Base-by-base conservation (phyloP, 768 basidiomycete species). In the Lentinula aciculospora region DNA sequence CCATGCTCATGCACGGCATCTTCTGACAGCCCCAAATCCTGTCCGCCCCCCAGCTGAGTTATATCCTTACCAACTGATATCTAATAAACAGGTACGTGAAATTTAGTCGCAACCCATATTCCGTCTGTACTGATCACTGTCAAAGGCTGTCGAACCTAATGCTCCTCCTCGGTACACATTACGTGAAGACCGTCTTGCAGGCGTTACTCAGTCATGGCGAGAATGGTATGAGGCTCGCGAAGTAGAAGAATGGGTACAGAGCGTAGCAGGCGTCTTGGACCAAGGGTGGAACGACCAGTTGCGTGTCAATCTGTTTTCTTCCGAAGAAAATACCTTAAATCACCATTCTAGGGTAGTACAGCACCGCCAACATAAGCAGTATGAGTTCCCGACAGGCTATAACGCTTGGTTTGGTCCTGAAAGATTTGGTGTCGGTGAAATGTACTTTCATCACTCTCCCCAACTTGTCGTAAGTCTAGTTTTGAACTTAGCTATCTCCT, bases 371-470 rank as follows among this genome's bases (percentile, higher is more conserved):
- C 69, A 76, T 39, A 81, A 81, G 61, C 87, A 82, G 62, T 98
- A 96, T 73, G 97, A 99, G 73, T 98, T 99, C 74, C 92, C 97
- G 0, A 93, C 92, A 32, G 97, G 97, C 1, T 98, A 85, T 74
- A 92, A 86, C 66, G 78, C 83, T 9, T 85, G 84, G 65, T 97
- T 94, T 71, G 89, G 88, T 0, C 65, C 80, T 8, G 92, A 98
- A 66, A 83, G 96, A 32, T 91, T 85, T 69, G 75, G 80, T 58
- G 85, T 93, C 13, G 90, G 94, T 51, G 97, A 99, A 71, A 85
- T 92, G 58, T 86, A 92, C 70, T 98, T 96, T 77, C 80, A 79
- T 58, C 92, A 94, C 63, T 78, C 82, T 4, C 76, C 73, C 34
- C 75, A 79, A 40, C 73, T 85, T 31, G 71, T 79, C 53, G 83